Base-by-base conservation (phyloP, 2,329 filamentous ascomycete genomes). In the Setomelanomma holmii region DNA sequence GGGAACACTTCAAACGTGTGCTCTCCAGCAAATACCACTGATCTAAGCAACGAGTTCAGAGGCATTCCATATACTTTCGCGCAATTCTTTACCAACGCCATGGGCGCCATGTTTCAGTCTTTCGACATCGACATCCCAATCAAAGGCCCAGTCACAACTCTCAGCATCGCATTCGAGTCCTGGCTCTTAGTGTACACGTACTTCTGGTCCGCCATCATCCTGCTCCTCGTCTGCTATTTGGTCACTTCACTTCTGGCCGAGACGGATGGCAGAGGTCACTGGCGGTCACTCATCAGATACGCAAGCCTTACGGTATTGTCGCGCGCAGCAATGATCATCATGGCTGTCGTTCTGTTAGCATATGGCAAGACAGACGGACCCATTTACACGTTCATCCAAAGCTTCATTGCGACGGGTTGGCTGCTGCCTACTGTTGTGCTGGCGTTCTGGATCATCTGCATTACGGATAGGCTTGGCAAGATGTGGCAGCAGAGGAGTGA, bases 151-250 rank as follows among this genome's bases (percentile, higher is more conserved):
- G 27, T 33, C 16, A 21, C 23, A 38, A 39, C 16, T 4, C 12
- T 48, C n/a, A 12, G 21, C 10, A 42, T 51, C 17, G 55, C 51
- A 6, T 21, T 39, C 1, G 3, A 20, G 12, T 49, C 55, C 22
- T 58, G 45, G 41, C 22, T 35, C 38, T 42, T 60, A 10, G 57
- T 60, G 1, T 60, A 58, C 40, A 58, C 48, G 10, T 58, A 60
- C 27, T 58, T 51, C 45, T 60, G 51, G 54, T 41, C 42, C 12
- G 47, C 57, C 4, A 53, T 58, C 17, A 40, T 58, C 11, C 40
- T 58, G 6, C 40, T 55, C 1, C 40, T 58, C 30, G 27, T 51
- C 4, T 57, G 54, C 24, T 49, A 58, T 19, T 52, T 48, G 4
- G 30, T 45, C n/a, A 55, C 49, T 7, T 45, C 53, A 10, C 41